Conservation (phyloP, 441 rosid species). For the Manihot esculenta region DNA sequence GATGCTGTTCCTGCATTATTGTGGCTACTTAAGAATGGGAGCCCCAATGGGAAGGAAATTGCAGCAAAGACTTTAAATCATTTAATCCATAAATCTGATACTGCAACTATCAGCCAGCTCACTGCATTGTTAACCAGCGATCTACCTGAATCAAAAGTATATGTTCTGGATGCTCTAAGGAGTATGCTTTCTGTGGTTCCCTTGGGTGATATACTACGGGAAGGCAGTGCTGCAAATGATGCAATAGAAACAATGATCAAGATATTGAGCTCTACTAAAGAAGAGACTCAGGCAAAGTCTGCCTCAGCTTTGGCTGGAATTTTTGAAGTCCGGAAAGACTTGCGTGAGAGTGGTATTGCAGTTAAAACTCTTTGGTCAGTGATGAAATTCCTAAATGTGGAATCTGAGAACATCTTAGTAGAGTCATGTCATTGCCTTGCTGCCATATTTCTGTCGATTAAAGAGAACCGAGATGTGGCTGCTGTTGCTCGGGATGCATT, state of each 20-base stretch:
- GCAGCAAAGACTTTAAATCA: slow-evolving; percentile 98
- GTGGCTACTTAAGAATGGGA: slow-evolving; percentile 98
- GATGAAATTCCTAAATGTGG: slow-evolving; percentile 77
- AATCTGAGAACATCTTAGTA: slow-evolving; percentile 72
- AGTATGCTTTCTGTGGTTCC: slow-evolving; percentile 95
- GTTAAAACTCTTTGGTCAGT: slow-evolving; percentile 72
- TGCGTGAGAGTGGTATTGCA: slow-evolving; percentile 90
- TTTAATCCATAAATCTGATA: slow-evolving; percentile 95
- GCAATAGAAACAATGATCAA: slow-evolving; percentile 95
- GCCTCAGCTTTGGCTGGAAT: slow-evolving; percentile 95
- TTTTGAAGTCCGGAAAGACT: slow-evolving; percentile 75
- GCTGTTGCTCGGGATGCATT: slow-evolving; percentile 82
- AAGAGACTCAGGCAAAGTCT: slow-evolving; percentile 97
- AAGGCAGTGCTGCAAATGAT: slow-evolving; percentile 99
- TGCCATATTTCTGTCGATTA: slow-evolving; percentile 88
- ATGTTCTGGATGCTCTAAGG: slow-evolving; percentile 92
- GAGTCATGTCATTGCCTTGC: slow-evolving; percentile 86
- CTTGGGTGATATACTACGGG: slow-evolving; percentile 73
- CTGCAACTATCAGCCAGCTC: slow-evolving; percentile 97
- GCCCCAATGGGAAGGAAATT: slow-evolving; percentile 94
- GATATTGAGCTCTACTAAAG: slow-evolving; percentile 78
- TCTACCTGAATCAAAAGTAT: slow-evolving; percentile 91
- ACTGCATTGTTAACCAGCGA: slow-evolving; percentile 95
- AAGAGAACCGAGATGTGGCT: slow-evolving; percentile 93
- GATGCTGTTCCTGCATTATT: slow-evolving; percentile 99